These are phyloP conservation scores for Blepharisma japonicum DNA, from an alignment of 73 alveolate genomes.

Conservation along the genomic window DNA sequence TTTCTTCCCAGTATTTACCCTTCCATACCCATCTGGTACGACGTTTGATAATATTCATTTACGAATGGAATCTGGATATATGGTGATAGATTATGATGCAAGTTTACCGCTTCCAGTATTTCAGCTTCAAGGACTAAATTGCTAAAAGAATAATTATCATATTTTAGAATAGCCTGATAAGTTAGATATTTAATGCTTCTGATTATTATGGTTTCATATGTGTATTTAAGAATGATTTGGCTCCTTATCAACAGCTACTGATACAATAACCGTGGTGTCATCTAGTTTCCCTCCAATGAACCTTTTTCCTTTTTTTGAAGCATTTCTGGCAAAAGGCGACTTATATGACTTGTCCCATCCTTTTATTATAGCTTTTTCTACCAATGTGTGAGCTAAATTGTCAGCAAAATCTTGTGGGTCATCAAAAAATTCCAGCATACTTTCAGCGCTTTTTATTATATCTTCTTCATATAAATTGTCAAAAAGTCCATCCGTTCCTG, in stretches of 20 bases:
- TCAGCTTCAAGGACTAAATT: neutral
- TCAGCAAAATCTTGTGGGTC: neutral
- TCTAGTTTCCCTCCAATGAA: slow-evolving; percentile 27
- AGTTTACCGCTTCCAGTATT: neutral
- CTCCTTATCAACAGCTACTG: slow-evolving; percentile 7
- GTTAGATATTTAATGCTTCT: neutral
- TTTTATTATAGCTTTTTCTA: neutral
- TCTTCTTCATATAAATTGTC: slow-evolving; percentile 32
- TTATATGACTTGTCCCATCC: slow-evolving; percentile 14
- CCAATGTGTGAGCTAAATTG: slow-evolving; percentile 8
- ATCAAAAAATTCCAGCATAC: neutral
- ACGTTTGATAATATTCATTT: too few species aligned
- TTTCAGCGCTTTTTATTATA: neutral
- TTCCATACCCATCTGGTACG: too few species aligned
- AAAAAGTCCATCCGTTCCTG: slow-evolving; percentile 32
- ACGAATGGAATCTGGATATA: neutral
- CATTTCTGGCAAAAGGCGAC: slow-evolving; percentile 29
- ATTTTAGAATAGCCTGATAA: neutral
- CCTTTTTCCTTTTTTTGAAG: slow-evolving; percentile 15
- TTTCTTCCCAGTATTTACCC: too few species aligned
- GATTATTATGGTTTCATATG: neutral
- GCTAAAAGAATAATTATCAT: neutral
- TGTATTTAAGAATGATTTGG: neutral
- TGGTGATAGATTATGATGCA: neutral
- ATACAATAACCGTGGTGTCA: slow-evolving; percentile 33